A percentile compares a stretch with the other conserved stretches of the same genome.
Conservation (phyloP, 257 asterid genomes). For the Verbena officinalis region DNA sequence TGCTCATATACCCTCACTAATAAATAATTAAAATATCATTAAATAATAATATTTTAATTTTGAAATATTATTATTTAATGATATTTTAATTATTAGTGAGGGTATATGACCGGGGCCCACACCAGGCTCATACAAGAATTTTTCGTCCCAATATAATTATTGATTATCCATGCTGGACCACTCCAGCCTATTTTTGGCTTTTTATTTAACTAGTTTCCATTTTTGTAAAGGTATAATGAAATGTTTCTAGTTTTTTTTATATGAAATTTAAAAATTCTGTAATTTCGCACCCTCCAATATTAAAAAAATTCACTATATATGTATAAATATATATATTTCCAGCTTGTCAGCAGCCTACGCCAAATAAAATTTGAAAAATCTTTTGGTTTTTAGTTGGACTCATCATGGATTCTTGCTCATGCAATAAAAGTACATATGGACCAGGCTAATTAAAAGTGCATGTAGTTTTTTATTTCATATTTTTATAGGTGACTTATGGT, state of each 20-base stretch:
- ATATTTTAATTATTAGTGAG: too few relatives aligned
- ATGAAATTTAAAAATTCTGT: too few relatives aligned
- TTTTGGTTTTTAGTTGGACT: conserved; percentile 20
- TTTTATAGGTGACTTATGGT: not conserved
- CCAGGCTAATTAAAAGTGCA: not conserved
- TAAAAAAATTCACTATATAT: not conserved
- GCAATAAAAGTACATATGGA: conserved; percentile 26
- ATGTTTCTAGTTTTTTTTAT: too few relatives aligned
- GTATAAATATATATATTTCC: not conserved
- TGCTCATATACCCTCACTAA: too few relatives aligned
- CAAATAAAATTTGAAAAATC: conserved; percentile 9
- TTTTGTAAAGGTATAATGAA: too few relatives aligned
- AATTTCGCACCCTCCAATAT: not conserved
- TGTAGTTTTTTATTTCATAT: conserved; percentile 5
- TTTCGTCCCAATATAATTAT: not conserved
- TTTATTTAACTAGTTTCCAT: not conserved
- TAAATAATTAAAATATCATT: too few relatives aligned
- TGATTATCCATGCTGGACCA: conserved; percentile 1
- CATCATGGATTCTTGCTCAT: conserved; percentile 23
- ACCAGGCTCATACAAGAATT: too few relatives aligned
- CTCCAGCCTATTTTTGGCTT: not conserved
- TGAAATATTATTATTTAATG: too few relatives aligned
- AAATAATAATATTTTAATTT: too few relatives aligned
- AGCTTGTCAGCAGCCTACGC: conserved; percentile 9
- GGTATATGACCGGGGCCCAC: too few relatives aligned